Conservation (phyloP, 768 basidiomycete genomes). For the Amanita fuliginea region DNA sequence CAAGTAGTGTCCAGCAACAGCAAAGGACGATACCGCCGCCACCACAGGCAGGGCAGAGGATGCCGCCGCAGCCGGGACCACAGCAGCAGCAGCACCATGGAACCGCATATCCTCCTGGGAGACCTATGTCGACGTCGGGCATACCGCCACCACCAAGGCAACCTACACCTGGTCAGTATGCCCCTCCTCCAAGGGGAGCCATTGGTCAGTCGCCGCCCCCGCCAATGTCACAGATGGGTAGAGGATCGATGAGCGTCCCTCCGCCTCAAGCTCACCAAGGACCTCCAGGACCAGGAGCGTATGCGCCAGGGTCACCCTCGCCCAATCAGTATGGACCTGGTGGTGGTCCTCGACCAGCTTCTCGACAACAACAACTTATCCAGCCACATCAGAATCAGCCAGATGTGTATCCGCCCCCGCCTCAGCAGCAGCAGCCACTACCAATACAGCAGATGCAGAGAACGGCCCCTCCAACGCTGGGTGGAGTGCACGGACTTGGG, state of each 20-base stretch:
- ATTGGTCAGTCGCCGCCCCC: conserved; percentile 34
- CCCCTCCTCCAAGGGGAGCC: conserved; percentile 29
- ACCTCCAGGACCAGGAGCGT: conserved; percentile 18
- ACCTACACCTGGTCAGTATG: conserved; percentile 40
- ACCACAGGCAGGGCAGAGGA: conserved; percentile 13
- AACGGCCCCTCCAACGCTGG: not conserved
- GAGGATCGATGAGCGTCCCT: conserved; percentile 16
- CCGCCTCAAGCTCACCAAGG: conserved; percentile 11
- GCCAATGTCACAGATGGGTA: conserved; percentile 25
- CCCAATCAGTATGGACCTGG: conserved; percentile 16
- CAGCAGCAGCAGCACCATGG: conserved; percentile 3
- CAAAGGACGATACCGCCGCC: conserved; percentile 22
- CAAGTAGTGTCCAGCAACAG: conserved; percentile 45
- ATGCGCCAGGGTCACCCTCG: conserved; percentile 29
- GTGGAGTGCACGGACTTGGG: conserved; percentile 16
- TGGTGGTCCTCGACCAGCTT: not conserved
- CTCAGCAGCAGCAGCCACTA: conserved; percentile 5
- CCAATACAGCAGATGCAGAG: conserved; percentile 7
- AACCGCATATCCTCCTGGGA: conserved; percentile 21
- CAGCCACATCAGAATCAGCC: not conserved
- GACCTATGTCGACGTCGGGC: conserved; percentile 17
- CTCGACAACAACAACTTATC: not conserved
- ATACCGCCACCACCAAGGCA: conserved; percentile 17
- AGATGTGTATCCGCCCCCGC: conserved; percentile 12
- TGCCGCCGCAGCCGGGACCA: not conserved